Conservation (phyloP, 257 asterid genomes). For the Ophiorrhiza pumila region DNA sequence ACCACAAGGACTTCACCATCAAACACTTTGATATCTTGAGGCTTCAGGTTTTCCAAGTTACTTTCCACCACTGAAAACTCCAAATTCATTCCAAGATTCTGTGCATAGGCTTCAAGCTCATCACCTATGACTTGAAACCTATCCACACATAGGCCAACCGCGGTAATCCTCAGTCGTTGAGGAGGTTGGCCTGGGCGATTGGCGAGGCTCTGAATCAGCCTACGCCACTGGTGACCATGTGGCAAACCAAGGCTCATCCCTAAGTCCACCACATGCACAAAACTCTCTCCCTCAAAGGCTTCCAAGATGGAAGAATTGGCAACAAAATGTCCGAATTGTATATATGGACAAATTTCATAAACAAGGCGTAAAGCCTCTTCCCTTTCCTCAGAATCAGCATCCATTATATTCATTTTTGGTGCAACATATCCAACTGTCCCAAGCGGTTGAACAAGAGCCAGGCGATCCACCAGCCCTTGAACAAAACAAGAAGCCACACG, state of each 20-base stretch:
- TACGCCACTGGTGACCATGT: slow-evolving; percentile 69
- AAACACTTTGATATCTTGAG: slow-evolving; percentile 38
- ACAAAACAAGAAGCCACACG: slow-evolving; percentile 79
- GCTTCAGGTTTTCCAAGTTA: slow-evolving; percentile 55
- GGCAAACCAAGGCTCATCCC: slow-evolving; percentile 75
- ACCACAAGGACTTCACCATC: slow-evolving; percentile 59
- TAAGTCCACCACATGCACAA: slow-evolving; percentile 71
- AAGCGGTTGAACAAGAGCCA: slow-evolving; percentile 65
- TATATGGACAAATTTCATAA: slow-evolving; percentile 59
- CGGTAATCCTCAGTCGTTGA: slow-evolving; percentile 52
- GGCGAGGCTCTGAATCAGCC: slow-evolving; percentile 48
- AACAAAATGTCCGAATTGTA: slow-evolving; percentile 68
- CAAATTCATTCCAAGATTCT: slow-evolving; percentile 32
- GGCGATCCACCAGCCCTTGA: slow-evolving; percentile 63
- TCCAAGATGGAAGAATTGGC: slow-evolving; percentile 63
- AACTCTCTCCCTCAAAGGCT: slow-evolving; percentile 96
- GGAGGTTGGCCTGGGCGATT: slow-evolving; percentile 30
- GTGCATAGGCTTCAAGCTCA: slow-evolving; percentile 51
- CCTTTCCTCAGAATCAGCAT: slow-evolving; percentile 42
- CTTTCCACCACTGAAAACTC: slow-evolving; percentile 51
- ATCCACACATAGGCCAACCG: slow-evolving; percentile 43
- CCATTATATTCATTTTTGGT: slow-evolving; percentile 38
- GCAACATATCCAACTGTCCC: slow-evolving; percentile 53
- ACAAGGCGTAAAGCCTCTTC: slow-evolving; percentile 60
- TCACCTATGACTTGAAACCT: slow-evolving; percentile 45